These are phyloP conservation scores for Cutaneotrichosporon cyanovorans DNA, from an alignment of 1,284 basidiomycete genomes.

Conservation along the genomic window DNA sequence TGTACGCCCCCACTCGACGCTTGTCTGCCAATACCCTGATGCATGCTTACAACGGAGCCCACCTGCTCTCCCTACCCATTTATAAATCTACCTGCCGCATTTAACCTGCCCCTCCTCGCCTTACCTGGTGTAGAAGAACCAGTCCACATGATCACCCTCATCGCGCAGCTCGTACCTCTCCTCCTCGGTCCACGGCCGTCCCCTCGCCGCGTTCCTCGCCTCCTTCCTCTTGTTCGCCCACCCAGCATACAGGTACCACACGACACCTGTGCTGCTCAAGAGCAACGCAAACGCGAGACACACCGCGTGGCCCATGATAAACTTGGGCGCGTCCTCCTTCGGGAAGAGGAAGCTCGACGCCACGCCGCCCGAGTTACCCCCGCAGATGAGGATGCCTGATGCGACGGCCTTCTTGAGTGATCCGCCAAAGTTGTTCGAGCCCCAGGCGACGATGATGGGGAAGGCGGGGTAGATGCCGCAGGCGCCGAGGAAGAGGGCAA, in stretches of 20 bases:
- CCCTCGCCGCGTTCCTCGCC: slow-evolving; percentile 20
- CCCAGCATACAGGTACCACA: slow-evolving; percentile 22
- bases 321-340: slow-evolving; percentile 20
- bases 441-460: slow-evolving; percentile 55
- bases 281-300: slow-evolving; percentile 21
- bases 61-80: background rate
- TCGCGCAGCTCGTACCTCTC: slow-evolving; percentile 25
- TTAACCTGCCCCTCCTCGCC: no score
- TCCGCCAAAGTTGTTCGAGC: slow-evolving; percentile 54
- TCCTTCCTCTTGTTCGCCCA: slow-evolving; percentile 23
- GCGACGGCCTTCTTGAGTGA: slow-evolving; percentile 52
- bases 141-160: slow-evolving; percentile 28
- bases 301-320: slow-evolving; percentile 29
- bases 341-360: slow-evolving; percentile 49
- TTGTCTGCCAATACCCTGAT: no score
- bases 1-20: no score
- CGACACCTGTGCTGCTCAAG: slow-evolving; percentile 14
- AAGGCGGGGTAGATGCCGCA: slow-evolving; percentile 54
- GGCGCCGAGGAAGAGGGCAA: slow-evolving; percentile 52
- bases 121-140: slow-evolving; percentile 31
- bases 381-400: slow-evolving; percentile 52
- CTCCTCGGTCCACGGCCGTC: slow-evolving; percentile 23
- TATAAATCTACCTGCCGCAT: slow-evolving; percentile 2
- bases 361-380: slow-evolving; percentile 53
- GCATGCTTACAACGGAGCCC: background rate